Evolutionary conservation across 164 flowering plant species (phyloP).

Genomic region (Stephania yunnanensis): DNA sequence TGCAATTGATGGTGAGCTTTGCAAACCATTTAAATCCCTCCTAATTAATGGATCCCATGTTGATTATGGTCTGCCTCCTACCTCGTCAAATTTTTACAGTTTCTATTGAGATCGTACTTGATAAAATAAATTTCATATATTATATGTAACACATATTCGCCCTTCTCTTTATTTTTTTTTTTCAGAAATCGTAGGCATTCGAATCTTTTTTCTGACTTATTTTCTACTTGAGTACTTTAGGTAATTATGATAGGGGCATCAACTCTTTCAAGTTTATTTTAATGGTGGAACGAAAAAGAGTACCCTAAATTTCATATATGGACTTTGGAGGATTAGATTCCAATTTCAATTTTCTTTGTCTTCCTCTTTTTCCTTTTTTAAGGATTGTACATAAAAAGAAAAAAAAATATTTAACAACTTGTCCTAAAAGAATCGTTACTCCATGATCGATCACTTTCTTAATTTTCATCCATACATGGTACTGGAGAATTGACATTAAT

Average conservation of each 20-base stretch:
- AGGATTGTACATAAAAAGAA: background rate
- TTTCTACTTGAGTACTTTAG: no score
- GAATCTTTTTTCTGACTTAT: no score
- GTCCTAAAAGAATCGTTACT: background rate
- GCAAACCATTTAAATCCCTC: no score
- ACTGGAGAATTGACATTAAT: background rate
- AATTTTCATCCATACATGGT: background rate
- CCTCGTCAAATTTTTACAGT: no score
- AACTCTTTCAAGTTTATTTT: constrained; percentile 6
- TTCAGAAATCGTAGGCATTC: background rate
- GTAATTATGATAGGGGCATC: constrained; percentile 5
- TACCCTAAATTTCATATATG: constrained; percentile 12
- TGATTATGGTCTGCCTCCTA: no score
- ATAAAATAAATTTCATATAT: no score
- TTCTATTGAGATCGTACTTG: no score
- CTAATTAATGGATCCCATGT: no score
- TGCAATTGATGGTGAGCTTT: no score
- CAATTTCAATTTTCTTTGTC: background rate
- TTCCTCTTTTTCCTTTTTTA: background rate
- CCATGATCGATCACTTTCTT: background rate
- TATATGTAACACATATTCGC: background rate
- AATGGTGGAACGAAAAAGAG: constrained; percentile 17
- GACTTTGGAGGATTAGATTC: constrained; percentile 14
- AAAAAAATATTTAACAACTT: background rate
- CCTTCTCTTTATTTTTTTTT: background rate